These are phyloP conservation scores for Spergularia azorica DNA, from an alignment of 179 eudicot genomes.

Conservation along the genomic window DNA sequence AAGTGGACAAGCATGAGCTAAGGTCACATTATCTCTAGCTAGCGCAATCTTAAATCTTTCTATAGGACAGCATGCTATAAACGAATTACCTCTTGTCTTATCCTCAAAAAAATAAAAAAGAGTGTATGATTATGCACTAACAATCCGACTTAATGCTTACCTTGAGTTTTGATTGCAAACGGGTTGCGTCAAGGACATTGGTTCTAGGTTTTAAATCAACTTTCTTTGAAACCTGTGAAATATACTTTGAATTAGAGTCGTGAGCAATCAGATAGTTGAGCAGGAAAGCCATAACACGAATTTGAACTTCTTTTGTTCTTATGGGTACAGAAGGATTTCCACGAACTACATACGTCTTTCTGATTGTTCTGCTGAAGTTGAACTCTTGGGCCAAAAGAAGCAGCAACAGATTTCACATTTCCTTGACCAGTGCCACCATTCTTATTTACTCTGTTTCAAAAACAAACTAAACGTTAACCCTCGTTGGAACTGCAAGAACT, in stretches of 20 bases:
- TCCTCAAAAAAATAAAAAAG: too few relatives aligned
- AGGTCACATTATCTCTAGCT: constrained; percentile 7
- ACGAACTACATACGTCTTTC: constrained; percentile 42
- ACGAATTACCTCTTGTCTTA: too few relatives aligned
- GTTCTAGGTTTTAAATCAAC: constrained; percentile 36
- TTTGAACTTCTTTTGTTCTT: background rate
- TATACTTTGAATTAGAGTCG: background rate
- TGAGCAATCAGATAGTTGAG: background rate
- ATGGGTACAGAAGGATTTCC: background rate
- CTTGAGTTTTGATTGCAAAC: constrained; percentile 36
- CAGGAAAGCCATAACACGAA: background rate
- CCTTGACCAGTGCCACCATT: constrained; percentile 38
- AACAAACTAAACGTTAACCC: background rate
- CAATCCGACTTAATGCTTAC: constrained; percentile 23
- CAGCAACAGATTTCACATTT: constrained; percentile 39
- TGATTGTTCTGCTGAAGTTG: constrained; percentile 49
- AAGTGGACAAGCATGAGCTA: constrained; percentile 13
- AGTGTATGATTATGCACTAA: too few relatives aligned
- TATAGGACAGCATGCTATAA: too few relatives aligned
- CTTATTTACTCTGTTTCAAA: constrained; percentile 43
- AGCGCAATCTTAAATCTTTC: background rate
- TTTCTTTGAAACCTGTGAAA: constrained; percentile 32
- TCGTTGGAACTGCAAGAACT: background rate
- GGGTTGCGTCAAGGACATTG: constrained; percentile 32
- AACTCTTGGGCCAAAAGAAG: constrained; percentile 47